Conservation (phyloP, 257 asterid genomes). For the Fraxinus excelsior region DNA sequence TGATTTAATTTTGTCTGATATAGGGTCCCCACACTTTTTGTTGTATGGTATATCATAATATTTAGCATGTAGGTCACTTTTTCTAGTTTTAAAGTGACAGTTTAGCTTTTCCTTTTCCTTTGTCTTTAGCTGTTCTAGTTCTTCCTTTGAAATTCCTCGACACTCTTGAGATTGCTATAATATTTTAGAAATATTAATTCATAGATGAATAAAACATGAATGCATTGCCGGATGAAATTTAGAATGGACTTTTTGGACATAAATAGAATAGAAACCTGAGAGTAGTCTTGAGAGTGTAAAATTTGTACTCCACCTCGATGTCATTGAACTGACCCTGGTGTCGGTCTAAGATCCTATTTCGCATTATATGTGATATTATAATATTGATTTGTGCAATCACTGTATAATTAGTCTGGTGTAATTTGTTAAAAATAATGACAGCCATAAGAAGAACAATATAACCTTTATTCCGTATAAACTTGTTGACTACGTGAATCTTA, state of each 20-base stretch:
- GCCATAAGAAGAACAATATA: not conserved
- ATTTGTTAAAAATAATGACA: not conserved
- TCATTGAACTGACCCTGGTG: not conserved
- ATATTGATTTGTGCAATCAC: not conserved
- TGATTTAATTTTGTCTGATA: constrained; percentile 8
- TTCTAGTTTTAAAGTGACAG: not conserved
- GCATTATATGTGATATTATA: not conserved
- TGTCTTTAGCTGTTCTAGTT: not conserved
- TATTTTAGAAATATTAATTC: not conserved
- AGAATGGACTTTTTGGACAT: not conserved
- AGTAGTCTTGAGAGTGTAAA: not conserved
- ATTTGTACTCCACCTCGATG: not conserved
- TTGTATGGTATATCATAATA: not conserved
- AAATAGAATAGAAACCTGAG: not conserved
- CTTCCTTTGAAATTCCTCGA: not conserved
- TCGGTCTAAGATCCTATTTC: not conserved
- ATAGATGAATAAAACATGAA: not conserved
- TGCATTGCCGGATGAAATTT: not conserved
- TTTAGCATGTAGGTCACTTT: not conserved
- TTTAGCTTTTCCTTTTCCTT: not conserved
- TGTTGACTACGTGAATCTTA: not conserved
- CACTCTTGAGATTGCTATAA: not conserved
- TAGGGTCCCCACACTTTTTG: not conserved
- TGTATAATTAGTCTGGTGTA: not conserved
- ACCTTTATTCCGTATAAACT: not conserved